Evolutionary conservation across 805 yeast species (phyloP), one percentile per base, ranked within the genome.

Genomic region (Wickerhamomyces bisporus): DNA sequence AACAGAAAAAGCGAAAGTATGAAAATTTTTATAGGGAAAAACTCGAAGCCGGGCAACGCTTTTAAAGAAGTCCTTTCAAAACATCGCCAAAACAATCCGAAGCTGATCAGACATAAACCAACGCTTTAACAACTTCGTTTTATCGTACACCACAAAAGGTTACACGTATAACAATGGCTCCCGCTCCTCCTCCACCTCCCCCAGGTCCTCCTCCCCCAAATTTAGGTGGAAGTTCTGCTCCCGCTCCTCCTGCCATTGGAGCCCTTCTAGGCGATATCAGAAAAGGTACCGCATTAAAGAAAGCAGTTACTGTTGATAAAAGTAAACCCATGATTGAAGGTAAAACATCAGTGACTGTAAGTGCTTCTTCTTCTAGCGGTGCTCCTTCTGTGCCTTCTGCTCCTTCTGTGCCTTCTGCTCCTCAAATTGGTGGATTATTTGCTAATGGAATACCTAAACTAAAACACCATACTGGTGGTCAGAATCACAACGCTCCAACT

Each of bases 211-310:
- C 81, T 3, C 78, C 79, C 14, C 75, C 77, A 12, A 68, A 73
- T 4, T 62, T 68, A 9, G 59, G 63, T 10, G 57, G 65, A 0
- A 57, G 63, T 6, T 58, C 68, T 24, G 40, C 57, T 42, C 52
- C 61, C 30, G 48, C 65, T 34, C 37, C 58, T 35, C 42, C 55
- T 15, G 51, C 52, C 11, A 61, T 57, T 48, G 70, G 68, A 15
- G 79, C 81, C 2, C 56, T 91, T 36, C 67, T 91, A 19, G 86
- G 93, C 23, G 95, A 86, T 57, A 91, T 91, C 47, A 75, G 87
- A 52, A 83, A 84, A 44, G 91, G 89, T 17, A 62, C 55, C 36
- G 59, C 50, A 32, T 65, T 82, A 39, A 81, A 78, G 52, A 79
- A 81, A 45, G 77, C 86, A 1, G 64, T 60, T 44, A 74, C 97